phyloP scores from a whole-genome alignment of 73 alveolate species.

The Symbiodinium pilosum region DNA sequence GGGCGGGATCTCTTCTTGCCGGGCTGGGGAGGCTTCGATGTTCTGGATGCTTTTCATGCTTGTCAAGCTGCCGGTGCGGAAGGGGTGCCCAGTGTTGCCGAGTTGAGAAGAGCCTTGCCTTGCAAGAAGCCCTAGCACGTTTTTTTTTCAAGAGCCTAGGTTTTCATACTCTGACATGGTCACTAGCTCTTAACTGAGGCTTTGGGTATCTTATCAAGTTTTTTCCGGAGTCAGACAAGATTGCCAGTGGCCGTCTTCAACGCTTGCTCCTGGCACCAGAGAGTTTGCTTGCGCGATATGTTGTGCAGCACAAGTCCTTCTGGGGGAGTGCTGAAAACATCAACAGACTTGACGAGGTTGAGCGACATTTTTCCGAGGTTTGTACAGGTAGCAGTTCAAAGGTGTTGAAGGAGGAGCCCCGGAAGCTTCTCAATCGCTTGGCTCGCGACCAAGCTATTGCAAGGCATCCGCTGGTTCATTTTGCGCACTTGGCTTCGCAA shows the following conservation, averaged over 20 bases:
- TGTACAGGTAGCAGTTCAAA: conserved; percentile 16
- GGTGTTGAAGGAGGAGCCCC: conserved; percentile 74
- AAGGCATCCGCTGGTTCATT: conserved; percentile 33
- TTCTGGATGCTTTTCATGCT: conserved; percentile 25
- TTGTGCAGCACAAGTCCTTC: conserved; percentile 68
- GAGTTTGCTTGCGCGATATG: conserved; percentile 51
- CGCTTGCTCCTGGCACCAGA: conserved; percentile 14
- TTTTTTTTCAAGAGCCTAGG: not conserved
- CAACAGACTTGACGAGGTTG: conserved; percentile 74
- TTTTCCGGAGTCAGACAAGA: conserved; percentile 12
- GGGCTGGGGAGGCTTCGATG: conserved; percentile 94
- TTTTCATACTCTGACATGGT: not conserved
- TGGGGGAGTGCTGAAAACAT: conserved; percentile 44
- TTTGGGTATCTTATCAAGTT: conserved; percentile 22
- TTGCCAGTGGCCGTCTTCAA: not conserved
- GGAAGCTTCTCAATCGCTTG: conserved; percentile 65
- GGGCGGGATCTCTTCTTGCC: conserved; percentile 83
- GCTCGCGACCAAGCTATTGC: conserved; percentile 70
- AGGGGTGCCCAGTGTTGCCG: conserved; percentile 31
- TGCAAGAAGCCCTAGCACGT: not conserved
- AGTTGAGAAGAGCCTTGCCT: conserved; percentile 30
- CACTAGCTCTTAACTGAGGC: not conserved
- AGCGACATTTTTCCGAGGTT: conserved; percentile 22
- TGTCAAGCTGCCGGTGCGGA: not conserved
- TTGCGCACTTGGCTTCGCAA: conserved; percentile 42